Base-by-base conservation (phyloP, 345 rosid genomes). In the Excoecaria agallocha region DNA sequence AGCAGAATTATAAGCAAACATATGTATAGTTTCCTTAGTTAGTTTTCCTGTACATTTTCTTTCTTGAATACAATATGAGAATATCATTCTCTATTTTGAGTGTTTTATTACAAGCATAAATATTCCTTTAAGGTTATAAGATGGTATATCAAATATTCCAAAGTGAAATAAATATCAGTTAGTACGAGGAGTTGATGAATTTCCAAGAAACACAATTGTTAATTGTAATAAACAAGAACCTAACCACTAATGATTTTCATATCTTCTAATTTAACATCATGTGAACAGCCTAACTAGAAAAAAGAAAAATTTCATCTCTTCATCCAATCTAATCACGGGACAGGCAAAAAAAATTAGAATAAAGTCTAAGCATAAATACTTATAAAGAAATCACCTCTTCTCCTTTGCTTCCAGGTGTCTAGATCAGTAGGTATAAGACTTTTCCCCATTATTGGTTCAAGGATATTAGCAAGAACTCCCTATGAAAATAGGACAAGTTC, bases 381-480 rank as follows among this genome's bases (percentile, higher is more conserved):
- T 46, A 63, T 35, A 30, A 30, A 25, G 76, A 41, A 30, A 81
- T 83, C 76, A 92, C 97, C 95, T 92, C 95, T 88, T 87, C 97
- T 89, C 84, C 98, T 89, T 76, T 85, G 86, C 84, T 91, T 94
- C 98, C 98, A 92, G 13, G 97, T 90, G 68, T 85, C 97, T 30
- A 90, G 91, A 67, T 94, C 97, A 45, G 98, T 97, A 56, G 98
- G 98, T 80, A 94, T 90, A 78, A 94, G 90, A 77, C 98, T 97
- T 82, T 92, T 94, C 4, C 97, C 98, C 98, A 94, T 94, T 82
- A 92, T 92, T 5, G 98, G 97, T 80, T 92, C 98, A 50, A 92
- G 86, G 75, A 94, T 94, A 81, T 94, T 97, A 79, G 98, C 97
- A 83, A 94, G 97, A 84, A 94, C 90, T 75, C 98, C 98, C 97